Base-by-base conservation (phyloP, 2,329 filamentous ascomycete species). In the Dactylonectria estremocensis region DNA sequence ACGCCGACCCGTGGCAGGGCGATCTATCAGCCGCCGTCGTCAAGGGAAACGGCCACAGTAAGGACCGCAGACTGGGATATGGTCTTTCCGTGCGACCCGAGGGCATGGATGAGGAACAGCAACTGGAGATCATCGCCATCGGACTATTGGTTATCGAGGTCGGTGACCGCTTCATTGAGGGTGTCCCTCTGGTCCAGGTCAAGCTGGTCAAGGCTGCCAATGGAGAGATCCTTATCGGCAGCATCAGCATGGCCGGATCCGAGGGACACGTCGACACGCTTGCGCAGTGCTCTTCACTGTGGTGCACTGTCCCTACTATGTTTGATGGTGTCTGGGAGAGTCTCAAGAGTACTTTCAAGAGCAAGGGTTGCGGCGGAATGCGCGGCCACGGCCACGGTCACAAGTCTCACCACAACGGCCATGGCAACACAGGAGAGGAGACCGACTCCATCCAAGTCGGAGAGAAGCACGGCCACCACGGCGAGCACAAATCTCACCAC, bases 141-240 rank as follows among this genome's bases (percentile, higher is more conserved):
- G 83, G 88, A 69, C 80, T 92, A 43, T 84, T 89, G 70, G 85
- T 93, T 68, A 84, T 90, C 66, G 86, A 90, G 76, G 86, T 92
- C 28, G 88, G 88, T 64, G 79, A 84, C 60, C 81, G 83, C 49
- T 89, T 90, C 66, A 79, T 92, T 61, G 80, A 87, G 50, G 84
- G 81, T 24, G 82, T 91, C 24, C 86, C 88, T 43, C 81, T 81
- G 31, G 83, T 94, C 64, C 85, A 87, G 52, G 82, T 93, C 52
- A 88, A 87, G 72, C 82, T 93, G 18, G 83, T 94, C 77, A 88
- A 90, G 82, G 88, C 87, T 1, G 83, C 85, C 4, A 80, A 80
- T 16, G 86, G 85, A 61, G 85, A 87, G 55, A 81, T 92, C 43
- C 79, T 88, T 77, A 88, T 93, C 70, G 84, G 81, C 49, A 80